These are phyloP conservation scores for Dryadomyces quercus-mongolicae DNA, from an alignment of 2,329 filamentous ascomycete species.

Conservation along the genomic window DNA sequence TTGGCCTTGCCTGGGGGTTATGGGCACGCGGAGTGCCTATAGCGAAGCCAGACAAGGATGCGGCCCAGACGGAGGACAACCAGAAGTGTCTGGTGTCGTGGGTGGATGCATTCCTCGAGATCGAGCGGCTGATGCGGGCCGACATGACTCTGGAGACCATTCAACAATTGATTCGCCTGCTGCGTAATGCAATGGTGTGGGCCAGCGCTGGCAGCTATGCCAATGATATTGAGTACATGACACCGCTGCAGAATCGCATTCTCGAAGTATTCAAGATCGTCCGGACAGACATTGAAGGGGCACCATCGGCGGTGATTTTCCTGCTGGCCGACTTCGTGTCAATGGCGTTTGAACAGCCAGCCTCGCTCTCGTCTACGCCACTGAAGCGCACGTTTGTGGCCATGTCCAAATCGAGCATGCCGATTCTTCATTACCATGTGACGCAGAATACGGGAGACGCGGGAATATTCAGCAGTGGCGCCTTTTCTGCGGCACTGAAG, in stretches of 20 bases:
- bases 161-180: constrained; percentile 54
- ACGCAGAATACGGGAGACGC: constrained; percentile 45
- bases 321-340: constrained; percentile 60
- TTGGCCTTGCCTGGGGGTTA: constrained; percentile 54
- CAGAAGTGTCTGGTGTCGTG: constrained; percentile 82
- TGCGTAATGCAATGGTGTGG: constrained; percentile 58
- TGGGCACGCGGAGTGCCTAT: constrained; percentile 57
- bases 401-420: constrained; percentile 72
- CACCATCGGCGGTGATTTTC: constrained; percentile 55
- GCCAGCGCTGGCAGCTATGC: constrained; percentile 58
- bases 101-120: constrained; percentile 58
- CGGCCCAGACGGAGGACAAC: constrained; percentile 41
- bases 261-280: constrained; percentile 57
- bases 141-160: constrained; percentile 52
- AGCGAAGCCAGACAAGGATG: constrained; percentile 16
- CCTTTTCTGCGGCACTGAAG: constrained; percentile 51
- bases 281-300: constrained; percentile 50
- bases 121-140: constrained; percentile 63
- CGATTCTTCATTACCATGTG: constrained; percentile 50
- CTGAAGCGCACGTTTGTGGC: constrained; percentile 73
- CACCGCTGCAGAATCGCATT: constrained; percentile 58
- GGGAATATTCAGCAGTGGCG: constrained; percentile 59
- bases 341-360: constrained; percentile 47
- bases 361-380: constrained; percentile 9
- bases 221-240: constrained; percentile 61